Percentiles rank a stretch among this genome's conserved stretches.
These are phyloP conservation scores for Thelonectria blattea DNA, from an alignment of 2,329 filamentous ascomycete species.

Conservation along the genomic window DNA sequence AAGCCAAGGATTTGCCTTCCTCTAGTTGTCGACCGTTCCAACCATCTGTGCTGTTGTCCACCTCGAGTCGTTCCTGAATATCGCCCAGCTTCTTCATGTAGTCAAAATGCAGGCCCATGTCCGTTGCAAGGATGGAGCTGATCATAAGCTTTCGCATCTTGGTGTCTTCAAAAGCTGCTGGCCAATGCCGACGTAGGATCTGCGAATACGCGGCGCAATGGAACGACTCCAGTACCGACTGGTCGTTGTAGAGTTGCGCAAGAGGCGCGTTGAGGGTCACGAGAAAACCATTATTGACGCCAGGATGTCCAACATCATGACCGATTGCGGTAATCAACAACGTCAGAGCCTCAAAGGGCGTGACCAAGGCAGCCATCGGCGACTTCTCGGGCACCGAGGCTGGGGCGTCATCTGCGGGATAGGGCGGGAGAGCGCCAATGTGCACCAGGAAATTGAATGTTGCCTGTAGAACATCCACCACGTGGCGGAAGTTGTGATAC, in stretches of 20 bases:
- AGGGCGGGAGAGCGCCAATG: constrained; percentile 76
- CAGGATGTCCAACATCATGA: constrained; percentile 95
- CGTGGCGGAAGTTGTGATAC: constrained; percentile 98
- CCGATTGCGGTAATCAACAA: constrained; percentile 95
- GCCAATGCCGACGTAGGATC: constrained; percentile 92
- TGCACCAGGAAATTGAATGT: constrained; percentile 87
- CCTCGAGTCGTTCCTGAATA: constrained; percentile 77
- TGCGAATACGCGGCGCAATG: constrained; percentile 97
- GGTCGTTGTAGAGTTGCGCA: constrained; percentile 95
- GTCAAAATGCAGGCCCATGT: constrained; percentile 96
- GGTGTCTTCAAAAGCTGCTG: constrained; percentile 75
- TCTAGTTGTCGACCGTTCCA: constrained; percentile 81
- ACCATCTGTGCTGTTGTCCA: constrained; percentile 68
- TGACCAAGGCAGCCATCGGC: constrained; percentile 76
- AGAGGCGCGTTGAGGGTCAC: constrained; percentile 90
- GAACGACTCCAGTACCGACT: constrained; percentile 94
- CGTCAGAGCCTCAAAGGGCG: constrained; percentile 86
- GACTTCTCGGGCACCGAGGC: constrained; percentile 53
- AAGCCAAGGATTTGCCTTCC: constrained; percentile 80
- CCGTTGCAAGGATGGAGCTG: constrained; percentile 94
- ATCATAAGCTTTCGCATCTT: constrained; percentile 92
- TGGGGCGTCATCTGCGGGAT: constrained; percentile 51
- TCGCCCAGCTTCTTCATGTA: constrained; percentile 91
- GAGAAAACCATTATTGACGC: constrained; percentile 97
- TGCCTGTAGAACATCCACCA: constrained; percentile 93